These are phyloP conservation scores for Dendrobium catenatum DNA, from an alignment of 106 monocot genomes.

Conservation along the genomic window DNA sequence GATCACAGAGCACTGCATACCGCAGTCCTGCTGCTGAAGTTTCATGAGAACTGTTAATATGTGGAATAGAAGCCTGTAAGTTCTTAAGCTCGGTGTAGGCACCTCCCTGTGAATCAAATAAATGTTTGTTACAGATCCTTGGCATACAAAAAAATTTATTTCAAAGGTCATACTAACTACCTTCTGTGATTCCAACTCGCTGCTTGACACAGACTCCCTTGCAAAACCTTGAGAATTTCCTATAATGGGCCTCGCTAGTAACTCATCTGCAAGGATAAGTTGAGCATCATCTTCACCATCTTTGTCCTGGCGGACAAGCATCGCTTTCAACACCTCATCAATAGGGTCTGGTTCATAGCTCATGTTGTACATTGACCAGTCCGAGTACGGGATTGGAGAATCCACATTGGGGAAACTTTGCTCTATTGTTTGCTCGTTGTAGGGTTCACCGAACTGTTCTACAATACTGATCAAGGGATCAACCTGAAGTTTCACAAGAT, in stretches of 20 bases:
- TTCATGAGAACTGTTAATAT: not conserved
- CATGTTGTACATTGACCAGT: conserved; percentile 19
- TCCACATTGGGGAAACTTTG: conserved; percentile 24
- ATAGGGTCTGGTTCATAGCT: conserved; percentile 21
- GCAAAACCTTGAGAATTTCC: not conserved
- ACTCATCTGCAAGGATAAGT: no score
- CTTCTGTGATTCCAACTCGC: not conserved
- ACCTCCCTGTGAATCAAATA: conserved; percentile 5
- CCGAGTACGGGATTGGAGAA: conserved; percentile 33
- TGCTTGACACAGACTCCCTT: not conserved
- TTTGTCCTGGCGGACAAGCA: conserved; percentile 24
- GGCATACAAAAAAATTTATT: not conserved
- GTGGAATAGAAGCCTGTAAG: not conserved
- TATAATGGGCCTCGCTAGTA: not conserved
- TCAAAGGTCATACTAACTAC: not conserved
- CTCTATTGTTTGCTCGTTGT: conserved; percentile 9
- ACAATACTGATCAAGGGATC: conserved; percentile 27
- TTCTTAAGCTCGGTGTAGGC: not conserved
- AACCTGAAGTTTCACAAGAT: conserved; percentile 14
- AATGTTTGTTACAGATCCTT: not conserved
- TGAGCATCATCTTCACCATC: not conserved
- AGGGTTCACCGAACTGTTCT: conserved; percentile 10
- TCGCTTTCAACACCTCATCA: conserved; percentile 20
- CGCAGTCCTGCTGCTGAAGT: not conserved
- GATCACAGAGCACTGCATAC: no score